A percentile compares a stretch with the other conserved stretches of the same genome.
Evolutionary conservation across 2,329 filamentous ascomycete species (phyloP).

Genomic region (Ophiostoma perfectum): DNA sequence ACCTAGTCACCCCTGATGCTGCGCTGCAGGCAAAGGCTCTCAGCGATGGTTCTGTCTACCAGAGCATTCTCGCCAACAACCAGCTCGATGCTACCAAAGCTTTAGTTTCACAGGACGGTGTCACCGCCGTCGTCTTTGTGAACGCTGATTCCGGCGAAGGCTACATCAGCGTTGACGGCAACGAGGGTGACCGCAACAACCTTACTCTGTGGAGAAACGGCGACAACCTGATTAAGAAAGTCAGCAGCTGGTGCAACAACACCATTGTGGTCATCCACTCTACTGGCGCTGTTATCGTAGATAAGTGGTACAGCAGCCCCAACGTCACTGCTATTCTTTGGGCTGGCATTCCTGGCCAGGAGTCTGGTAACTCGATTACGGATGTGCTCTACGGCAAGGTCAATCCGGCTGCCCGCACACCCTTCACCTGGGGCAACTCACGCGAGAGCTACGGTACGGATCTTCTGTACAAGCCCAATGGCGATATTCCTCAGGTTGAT

Average conservation of each 20-base stretch:
- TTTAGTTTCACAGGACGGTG: constrained; percentile 57
- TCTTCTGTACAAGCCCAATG: constrained; percentile 59
- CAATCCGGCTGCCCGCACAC: constrained; percentile 70
- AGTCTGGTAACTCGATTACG: constrained; percentile 71
- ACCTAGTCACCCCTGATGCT: constrained; percentile 67
- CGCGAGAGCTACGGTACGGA: constrained; percentile 63
- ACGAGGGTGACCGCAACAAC: constrained; percentile 85
- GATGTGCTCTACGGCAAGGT: constrained; percentile 79
- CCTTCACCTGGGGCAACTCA: constrained; percentile 72
- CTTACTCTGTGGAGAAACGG: constrained; percentile 82
- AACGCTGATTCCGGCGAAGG: constrained; percentile 85
- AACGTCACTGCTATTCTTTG: constrained; percentile 82
- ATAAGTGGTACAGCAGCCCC: constrained; percentile 65
- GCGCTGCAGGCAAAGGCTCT: constrained; percentile 61
- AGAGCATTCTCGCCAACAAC: constrained; percentile 63
- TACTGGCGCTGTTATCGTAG: constrained; percentile 70
- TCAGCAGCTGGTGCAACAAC: constrained; percentile 73
- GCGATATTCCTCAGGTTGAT: constrained; percentile 61
- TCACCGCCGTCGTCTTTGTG: constrained; percentile 78
- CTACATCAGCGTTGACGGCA: constrained; percentile 75
- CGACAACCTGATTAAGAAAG: constrained; percentile 73
- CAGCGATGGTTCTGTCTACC: constrained; percentile 53
- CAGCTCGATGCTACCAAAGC: constrained; percentile 55
- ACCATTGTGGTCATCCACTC: constrained; percentile 90
- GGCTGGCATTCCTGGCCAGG: constrained; percentile 76